phyloP scores from a whole-genome alignment of 1,284 basidiomycete species.

The Cutaneotrichosporon sp. region DNA sequence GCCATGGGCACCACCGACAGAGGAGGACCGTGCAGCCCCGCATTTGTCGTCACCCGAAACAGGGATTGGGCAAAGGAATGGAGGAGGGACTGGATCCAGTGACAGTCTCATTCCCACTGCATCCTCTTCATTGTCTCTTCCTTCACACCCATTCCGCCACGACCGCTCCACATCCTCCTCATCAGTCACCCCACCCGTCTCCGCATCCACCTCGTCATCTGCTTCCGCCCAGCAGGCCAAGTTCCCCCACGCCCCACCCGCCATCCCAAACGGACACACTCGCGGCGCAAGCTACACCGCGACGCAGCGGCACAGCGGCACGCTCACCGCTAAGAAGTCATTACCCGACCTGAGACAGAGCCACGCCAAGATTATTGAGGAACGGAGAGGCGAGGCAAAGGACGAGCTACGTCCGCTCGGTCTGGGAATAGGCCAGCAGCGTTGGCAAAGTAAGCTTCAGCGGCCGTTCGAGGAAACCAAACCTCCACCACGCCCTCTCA shows the following conservation, averaged over 20 bases:
- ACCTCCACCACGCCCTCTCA: conserved; percentile 17
- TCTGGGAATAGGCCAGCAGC: conserved; percentile 29
- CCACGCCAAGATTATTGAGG: conserved; percentile 56
- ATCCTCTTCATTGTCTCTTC: conserved; percentile 23
- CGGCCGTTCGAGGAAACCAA: conserved; percentile 18
- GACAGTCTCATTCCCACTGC: conserved; percentile 29
- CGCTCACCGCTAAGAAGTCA: conserved; percentile 71
- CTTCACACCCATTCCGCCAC: conserved; percentile 18
- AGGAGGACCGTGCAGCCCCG: conserved; percentile 8
- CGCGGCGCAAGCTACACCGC: conserved; percentile 49
- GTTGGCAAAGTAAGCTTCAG: conserved; percentile 13
- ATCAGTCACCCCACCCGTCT: conserved; percentile 26
- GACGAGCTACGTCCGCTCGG: conserved; percentile 36
- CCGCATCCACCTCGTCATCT: conserved; percentile 43
- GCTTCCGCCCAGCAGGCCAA: conserved; percentile 35
- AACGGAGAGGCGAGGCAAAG: conserved; percentile 36
- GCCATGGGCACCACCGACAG: neutral
- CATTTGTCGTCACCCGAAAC: conserved; percentile 3
- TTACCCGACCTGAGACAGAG: conserved; percentile 76
- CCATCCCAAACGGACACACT: conserved; percentile 30
- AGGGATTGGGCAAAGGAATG: conserved; percentile 13
- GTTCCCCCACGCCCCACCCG: conserved; percentile 17
- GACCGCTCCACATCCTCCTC: conserved; percentile 23
- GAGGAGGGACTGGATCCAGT: conserved; percentile 21
- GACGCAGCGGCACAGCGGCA: conserved; percentile 46